A percentile compares a stretch with the other conserved stretches of the same genome.
Evolutionary conservation across 2,329 filamentous ascomycete genomes (phyloP).

Genomic region (Alternaria sp.): DNA sequence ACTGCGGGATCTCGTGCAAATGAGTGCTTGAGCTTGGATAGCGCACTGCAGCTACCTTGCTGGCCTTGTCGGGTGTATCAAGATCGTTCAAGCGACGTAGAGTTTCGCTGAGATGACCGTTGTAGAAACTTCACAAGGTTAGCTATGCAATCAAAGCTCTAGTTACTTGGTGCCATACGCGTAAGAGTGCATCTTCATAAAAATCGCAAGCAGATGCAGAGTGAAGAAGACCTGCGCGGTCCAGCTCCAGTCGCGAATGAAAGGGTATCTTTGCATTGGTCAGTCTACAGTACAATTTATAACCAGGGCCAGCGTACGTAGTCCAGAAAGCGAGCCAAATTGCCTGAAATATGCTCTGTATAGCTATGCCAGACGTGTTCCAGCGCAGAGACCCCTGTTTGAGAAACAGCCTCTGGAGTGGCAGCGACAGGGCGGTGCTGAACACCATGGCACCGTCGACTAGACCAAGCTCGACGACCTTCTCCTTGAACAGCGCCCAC

Average conservation of each 20-base stretch:
- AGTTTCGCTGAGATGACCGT: conserved; percentile 89
- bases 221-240: conserved; percentile 95
- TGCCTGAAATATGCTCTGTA: conserved; percentile 83
- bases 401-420: conserved; percentile 73
- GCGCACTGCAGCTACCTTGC: conserved; percentile 73
- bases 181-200: conserved; percentile 99
- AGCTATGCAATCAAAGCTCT: not conserved
- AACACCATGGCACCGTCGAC: conserved; percentile 86
- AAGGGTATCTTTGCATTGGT: conserved; percentile 67
- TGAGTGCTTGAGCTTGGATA: conserved; percentile 66
- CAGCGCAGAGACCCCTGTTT: conserved; percentile 69
- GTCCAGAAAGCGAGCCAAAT: conserved; percentile 85
- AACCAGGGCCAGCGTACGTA: conserved; percentile 51
- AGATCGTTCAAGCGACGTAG: conserved; percentile 79
- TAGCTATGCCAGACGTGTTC: conserved; percentile 75
- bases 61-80: conserved; percentile 75
- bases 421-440: conserved; percentile 73
- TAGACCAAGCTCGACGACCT: conserved; percentile 84
- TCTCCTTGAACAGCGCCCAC: conserved; percentile 85
- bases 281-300: conserved; percentile 1
- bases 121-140: conserved; percentile 74
- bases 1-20: conserved; percentile 59
- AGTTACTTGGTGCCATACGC: conserved; percentile 52
- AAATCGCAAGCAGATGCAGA: conserved; percentile 84
- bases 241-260: conserved; percentile 90